phyloP scores from a whole-genome alignment of 2,329 filamentous ascomycete species.

The Anthostomella pinea region DNA sequence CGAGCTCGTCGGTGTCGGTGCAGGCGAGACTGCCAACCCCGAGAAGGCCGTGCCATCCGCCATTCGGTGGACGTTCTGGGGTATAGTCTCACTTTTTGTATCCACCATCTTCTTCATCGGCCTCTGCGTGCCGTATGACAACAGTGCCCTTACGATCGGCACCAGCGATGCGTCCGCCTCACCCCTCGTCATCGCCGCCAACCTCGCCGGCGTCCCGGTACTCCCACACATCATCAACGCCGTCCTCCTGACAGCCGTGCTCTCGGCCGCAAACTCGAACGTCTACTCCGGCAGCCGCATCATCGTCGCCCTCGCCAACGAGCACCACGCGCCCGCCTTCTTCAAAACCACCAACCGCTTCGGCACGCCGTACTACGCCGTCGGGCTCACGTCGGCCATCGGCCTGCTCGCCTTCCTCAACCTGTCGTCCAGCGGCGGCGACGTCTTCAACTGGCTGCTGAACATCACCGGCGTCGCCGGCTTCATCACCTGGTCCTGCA shows the following conservation, averaged over 20 bases:
- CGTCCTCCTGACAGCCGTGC: slow-evolving; percentile 72
- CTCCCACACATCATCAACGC: slow-evolving; percentile 73
- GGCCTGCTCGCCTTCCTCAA: slow-evolving; percentile 68
- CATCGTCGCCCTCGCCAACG: slow-evolving; percentile 62
- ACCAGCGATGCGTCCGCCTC: slow-evolving; percentile 60
- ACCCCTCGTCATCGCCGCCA: slow-evolving; percentile 60
- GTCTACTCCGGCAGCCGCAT: slow-evolving; percentile 71
- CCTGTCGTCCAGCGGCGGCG: slow-evolving; percentile 53
- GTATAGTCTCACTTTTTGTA: slow-evolving; percentile 68
- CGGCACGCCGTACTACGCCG: slow-evolving; percentile 62
- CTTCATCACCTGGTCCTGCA: slow-evolving; percentile 69
- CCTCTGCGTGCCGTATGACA: slow-evolving; percentile 64
- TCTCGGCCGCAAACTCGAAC: slow-evolving; percentile 76
- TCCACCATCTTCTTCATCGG: slow-evolving; percentile 68
- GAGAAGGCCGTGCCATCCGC: slow-evolving; percentile 69
- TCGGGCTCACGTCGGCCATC: slow-evolving; percentile 54
- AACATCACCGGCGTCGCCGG: slow-evolving; percentile 68
- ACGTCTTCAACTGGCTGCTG: slow-evolving; percentile 70
- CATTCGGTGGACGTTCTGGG: slow-evolving; percentile 72
- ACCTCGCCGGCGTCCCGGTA: slow-evolving; percentile 60
- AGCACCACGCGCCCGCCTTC: slow-evolving; percentile 59
- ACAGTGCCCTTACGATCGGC: slow-evolving; percentile 49
- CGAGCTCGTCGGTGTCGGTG: slow-evolving; percentile 75
- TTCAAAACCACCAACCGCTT: slow-evolving; percentile 57
- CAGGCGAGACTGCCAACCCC: slow-evolving; percentile 72